Evolutionary conservation across 371 early-diverging fungal genomes (phyloP).

Genomic region (Rhizomucor pusillus): DNA sequence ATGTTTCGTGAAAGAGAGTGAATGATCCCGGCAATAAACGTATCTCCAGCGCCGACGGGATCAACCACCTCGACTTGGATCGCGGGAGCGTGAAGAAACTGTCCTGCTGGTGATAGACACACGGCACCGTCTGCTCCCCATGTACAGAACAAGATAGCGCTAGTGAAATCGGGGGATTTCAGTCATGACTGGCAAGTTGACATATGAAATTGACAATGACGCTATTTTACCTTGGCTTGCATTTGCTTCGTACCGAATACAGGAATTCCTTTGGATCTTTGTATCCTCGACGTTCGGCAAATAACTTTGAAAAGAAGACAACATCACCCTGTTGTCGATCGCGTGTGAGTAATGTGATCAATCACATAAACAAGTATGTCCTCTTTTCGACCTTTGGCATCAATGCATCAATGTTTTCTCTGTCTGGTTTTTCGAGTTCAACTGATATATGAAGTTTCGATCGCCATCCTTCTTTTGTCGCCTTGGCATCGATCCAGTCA

Average conservation of each 20-base stretch:
- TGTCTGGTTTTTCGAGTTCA: slow-evolving; percentile 67
- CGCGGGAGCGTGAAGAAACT: slow-evolving; percentile 40
- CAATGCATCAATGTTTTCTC: slow-evolving; percentile 52
- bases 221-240: slow-evolving; percentile 47
- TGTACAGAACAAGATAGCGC: slow-evolving; percentile 55
- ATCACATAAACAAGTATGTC: no score
- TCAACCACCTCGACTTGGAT: slow-evolving; percentile 47
- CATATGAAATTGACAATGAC: neutral
- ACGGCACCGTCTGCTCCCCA: slow-evolving; percentile 61
- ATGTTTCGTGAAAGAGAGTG: slow-evolving; percentile 17
- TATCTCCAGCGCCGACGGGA: slow-evolving; percentile 70
- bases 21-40: slow-evolving; percentile 66
- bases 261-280: slow-evolving; percentile 40
- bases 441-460: slow-evolving; percentile 54
- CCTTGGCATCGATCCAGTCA: slow-evolving; percentile 45
- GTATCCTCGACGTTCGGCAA: slow-evolving; percentile 61
- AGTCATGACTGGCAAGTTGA: neutral
- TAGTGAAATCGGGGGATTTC: slow-evolving; percentile 3
- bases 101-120: slow-evolving; percentile 38
- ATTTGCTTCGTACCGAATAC: slow-evolving; percentile 31
- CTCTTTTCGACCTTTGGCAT: slow-evolving; percentile 48
- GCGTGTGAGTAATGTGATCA: neutral
- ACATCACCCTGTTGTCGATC: slow-evolving; percentile 56
- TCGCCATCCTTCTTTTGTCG: slow-evolving; percentile 36
- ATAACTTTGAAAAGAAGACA: slow-evolving; percentile 65